Base-by-base conservation (phyloP, 2,329 filamentous ascomycete genomes). In the Cryphonectria naterciae region DNA sequence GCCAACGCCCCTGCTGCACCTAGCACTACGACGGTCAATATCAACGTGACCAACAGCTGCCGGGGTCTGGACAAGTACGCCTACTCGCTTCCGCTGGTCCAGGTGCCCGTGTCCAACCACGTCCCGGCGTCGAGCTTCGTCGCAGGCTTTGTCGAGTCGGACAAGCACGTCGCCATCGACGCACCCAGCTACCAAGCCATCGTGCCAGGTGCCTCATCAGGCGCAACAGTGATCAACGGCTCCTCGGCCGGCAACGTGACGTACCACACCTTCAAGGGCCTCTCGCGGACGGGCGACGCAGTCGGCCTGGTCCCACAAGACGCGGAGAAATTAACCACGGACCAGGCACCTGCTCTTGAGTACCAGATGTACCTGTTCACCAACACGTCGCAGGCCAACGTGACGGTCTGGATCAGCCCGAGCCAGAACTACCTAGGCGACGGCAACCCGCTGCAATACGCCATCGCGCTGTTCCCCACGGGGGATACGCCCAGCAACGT, bases 321-420 rank as follows among this genome's bases (percentile, higher is more conserved):
- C 28, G 82, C 85, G 0, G 81, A 84, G 56, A 86, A 87, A 22
- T 83, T 88, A 46, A 79, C 82, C 2, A 77, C 85, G 0, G 81
- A 81, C 3, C 82, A 83, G 15, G 86, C 83, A 0, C 88, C 89
- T 0, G 84, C 84, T 5, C 82, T 92, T 11, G 85, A 88, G 73
- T 92, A 91, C 77, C 82, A 86, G 67, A 75, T 92, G 70, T 91
- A 89, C 78, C 82, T 89, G 17, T 91, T 90, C 80, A 87, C 85
- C 60, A 83, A 84, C 70, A 77, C 78, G 28, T 77, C 83, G 6
- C 81, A 80, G 22, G 82, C 81, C 7, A 83, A 82, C 74, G 80
- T 84, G 66, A 83, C 85, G 0, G 80, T 89, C 2, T 85, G 84
- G 77, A 81, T 89, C 71, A 87, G 85, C 11, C 86, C 86, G 0